Percentiles rank a stretch among this genome's conserved stretches.
Evolutionary conservation across 1,139 yeast species (phyloP).

Genomic region (Diutina neorugosa): DNA sequence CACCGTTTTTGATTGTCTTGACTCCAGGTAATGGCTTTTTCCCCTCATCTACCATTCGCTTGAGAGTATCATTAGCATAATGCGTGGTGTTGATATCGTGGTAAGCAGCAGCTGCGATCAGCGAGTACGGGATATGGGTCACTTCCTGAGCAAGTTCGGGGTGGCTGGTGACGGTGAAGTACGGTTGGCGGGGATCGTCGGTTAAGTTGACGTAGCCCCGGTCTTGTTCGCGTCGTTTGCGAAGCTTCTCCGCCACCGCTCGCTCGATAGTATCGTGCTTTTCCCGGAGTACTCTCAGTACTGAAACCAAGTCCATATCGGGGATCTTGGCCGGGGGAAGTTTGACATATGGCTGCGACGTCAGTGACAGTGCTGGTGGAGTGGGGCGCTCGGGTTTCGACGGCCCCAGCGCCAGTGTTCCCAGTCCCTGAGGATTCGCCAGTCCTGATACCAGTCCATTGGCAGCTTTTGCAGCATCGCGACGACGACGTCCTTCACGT

Average conservation of each 20-base stretch:
- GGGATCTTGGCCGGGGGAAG: constrained; percentile 87
- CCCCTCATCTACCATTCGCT: constrained; percentile 28
- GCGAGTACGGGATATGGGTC: constrained; percentile 66
- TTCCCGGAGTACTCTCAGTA: constrained; percentile 60
- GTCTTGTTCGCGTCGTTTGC: constrained; percentile 62
- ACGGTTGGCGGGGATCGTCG: constrained; percentile 87
- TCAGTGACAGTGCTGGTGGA: not conserved
- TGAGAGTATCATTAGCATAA: constrained; percentile 28
- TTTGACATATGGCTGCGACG: constrained; percentile 53
- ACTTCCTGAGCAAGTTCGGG: constrained; percentile 35
- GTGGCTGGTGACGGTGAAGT: constrained; percentile 52
- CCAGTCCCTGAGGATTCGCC: not conserved
- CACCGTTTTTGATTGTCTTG: constrained; percentile 33
- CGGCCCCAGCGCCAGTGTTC: not conserved
- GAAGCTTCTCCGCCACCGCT: constrained; percentile 74
- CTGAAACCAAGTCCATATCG: constrained; percentile 79
- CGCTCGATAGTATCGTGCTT: constrained; percentile 69
- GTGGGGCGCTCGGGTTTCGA: not conserved
- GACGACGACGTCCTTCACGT: not conserved
- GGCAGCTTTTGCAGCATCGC: not conserved
- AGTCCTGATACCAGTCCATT: not conserved
- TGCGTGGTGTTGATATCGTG: constrained; percentile 60
- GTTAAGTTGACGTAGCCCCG: constrained; percentile 71
- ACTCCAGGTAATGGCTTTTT: constrained; percentile 32
- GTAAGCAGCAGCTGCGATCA: constrained; percentile 58